A percentile compares a stretch with the other conserved stretches of the same genome.
Conservation (phyloP, 805 yeast genomes). For the Hanseniaspora lindneri region DNA sequence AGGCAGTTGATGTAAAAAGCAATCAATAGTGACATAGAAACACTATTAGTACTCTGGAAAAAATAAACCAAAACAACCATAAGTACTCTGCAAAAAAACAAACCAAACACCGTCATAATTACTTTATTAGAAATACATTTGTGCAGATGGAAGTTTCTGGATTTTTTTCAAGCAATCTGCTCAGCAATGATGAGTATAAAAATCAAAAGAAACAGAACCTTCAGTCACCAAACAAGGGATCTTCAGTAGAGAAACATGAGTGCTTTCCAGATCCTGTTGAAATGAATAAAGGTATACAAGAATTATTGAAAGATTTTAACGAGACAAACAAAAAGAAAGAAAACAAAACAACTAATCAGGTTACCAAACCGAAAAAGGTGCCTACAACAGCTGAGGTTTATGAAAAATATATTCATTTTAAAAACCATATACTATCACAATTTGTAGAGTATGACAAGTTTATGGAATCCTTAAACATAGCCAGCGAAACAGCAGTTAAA, state of each 20-base stretch:
- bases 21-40: too few species aligned
- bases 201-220: not conserved
- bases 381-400: slow-evolving; percentile 3
- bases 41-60: too few species aligned
- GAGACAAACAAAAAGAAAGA: not conserved
- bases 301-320: not conserved
- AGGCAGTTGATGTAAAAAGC: too few species aligned
- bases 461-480: not conserved
- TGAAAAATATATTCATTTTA: slow-evolving; percentile 4
- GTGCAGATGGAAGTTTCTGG: slow-evolving; percentile 3
- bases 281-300: not conserved
- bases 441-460: slow-evolving; percentile 8
- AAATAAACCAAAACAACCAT: too few species aligned
- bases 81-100: too few species aligned
- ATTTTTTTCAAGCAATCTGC: slow-evolving; percentile 4
- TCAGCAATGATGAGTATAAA: slow-evolving; percentile 11
- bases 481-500: not conserved
- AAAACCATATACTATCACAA: not conserved
- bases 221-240: not conserved
- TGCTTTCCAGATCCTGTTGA: not conserved
- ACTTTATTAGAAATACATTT: not conserved
- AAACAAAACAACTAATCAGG: not conserved
- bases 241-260: not conserved
- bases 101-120: not conserved
- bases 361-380: not conserved